Evolutionary conservation across 345 rosid genomes (phyloP), one percentile per base, ranked within the genome.

Genomic region (Trapa bicornis): DNA sequence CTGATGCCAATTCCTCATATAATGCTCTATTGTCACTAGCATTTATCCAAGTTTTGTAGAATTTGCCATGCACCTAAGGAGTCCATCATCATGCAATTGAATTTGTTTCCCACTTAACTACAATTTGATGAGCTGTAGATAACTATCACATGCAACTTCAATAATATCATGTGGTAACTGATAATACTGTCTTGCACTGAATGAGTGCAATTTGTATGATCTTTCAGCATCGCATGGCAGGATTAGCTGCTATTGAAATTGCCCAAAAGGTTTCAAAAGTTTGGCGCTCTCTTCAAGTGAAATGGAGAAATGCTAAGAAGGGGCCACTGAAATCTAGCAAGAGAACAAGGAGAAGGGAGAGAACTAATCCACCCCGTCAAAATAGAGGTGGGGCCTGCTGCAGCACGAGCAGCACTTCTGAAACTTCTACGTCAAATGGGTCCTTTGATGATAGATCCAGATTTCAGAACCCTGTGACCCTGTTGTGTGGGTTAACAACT

Each of bases 401-500:
- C 78, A 93, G 96, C 74, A 90, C 97, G 13, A 93, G 97, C 80
- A 87, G 85, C 77, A 75, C 84, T 41, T 73, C 76, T 14, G 96
- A 88, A 77, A 74, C 89, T 37, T 79, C 98, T 66, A 79, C 83
- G 62, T 82, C 86, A 52, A 84, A 78, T 85, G 80, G 87, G 41
- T 61, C 77, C 63, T 37, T 76, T 4, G 98, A 90, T 75, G 96
- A 88, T 70, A 82, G 82, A 76, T 78, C 84, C 98, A 93, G 84
- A 88, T 93, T 73, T 93, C 98, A 75, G 97, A 93, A 80, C 98
- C 98, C 74, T 93, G 97, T 78, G 96, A 93, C 65, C 97, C 97
- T 41, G 97, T 93, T 74, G 97, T 93, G 67, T 93, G 98, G 98
- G 84, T 93, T 71, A 84, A 93, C 85, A 90, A 86, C 77, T 82